These are phyloP conservation scores for Penicillium steckii DNA, from an alignment of 495 filamentous ascomycete species.

Conservation along the genomic window DNA sequence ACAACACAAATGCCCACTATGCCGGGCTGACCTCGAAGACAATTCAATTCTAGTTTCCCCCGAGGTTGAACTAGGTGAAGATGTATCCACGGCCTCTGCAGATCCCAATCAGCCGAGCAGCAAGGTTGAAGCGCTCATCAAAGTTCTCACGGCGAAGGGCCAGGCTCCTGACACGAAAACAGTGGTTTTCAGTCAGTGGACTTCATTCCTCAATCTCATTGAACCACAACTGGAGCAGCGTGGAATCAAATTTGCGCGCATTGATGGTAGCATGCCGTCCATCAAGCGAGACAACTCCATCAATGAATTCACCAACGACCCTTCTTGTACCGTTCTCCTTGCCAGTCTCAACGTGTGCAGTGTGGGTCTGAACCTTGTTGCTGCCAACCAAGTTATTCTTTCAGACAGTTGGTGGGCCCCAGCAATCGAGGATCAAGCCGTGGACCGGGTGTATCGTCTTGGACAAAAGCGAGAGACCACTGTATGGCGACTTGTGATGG, in stretches of 20 bases:
- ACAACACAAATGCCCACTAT: conserved; percentile 86
- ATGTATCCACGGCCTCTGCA: conserved; percentile 42
- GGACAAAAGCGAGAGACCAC: conserved; percentile 78
- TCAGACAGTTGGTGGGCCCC: conserved; percentile 92
- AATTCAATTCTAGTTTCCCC: conserved; percentile 64
- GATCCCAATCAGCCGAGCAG: conserved; percentile 68
- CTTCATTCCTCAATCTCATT: conserved; percentile 79
- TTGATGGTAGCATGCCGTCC: conserved; percentile 81
- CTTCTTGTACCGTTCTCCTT: conserved; percentile 73
- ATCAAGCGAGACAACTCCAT: conserved; percentile 68
- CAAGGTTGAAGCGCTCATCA: conserved; percentile 80
- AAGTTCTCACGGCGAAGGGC: conserved; percentile 71
- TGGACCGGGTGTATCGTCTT: conserved; percentile 86
- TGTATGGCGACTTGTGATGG: conserved; percentile 81
- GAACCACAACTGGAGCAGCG: conserved; percentile 63
- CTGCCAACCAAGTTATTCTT: conserved; percentile 84
- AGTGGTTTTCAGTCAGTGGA: conserved; percentile 94
- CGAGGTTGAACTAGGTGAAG: conserved; percentile 52
- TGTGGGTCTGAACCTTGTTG: conserved; percentile 86
- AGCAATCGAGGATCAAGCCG: conserved; percentile 89
- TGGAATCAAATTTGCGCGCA: conserved; percentile 65
- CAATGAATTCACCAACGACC: conserved; percentile 61
- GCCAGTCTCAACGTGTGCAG: conserved; percentile 79
- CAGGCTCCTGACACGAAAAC: conserved; percentile 72
- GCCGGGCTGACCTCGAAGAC: conserved; percentile 67